Evolutionary conservation across 257 asterid species (phyloP).

Genomic region (Fraxinus pennsylvanica): DNA sequence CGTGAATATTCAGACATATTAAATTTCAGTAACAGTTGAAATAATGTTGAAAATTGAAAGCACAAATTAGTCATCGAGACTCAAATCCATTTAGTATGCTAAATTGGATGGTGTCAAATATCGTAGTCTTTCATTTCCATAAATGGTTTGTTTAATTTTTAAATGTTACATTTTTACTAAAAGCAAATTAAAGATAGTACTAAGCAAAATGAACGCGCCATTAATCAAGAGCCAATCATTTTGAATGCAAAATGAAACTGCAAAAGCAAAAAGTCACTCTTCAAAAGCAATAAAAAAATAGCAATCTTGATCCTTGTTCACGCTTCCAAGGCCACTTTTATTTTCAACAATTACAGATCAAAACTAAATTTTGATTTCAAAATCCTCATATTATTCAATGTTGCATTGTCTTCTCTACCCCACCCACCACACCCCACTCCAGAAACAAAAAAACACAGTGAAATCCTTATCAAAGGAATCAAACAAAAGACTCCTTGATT

Average conservation of each 20-base stretch:
- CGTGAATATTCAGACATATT: too few relatives aligned
- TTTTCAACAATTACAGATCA: conserved; percentile 30
- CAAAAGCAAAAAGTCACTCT: conserved; percentile 31
- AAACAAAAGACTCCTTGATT: conserved; percentile 31
- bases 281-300: conserved; percentile 4
- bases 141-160: not conserved
- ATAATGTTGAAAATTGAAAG: too few relatives aligned
- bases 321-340: conserved; percentile 29
- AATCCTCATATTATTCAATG: conserved; percentile 19
- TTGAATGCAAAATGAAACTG: conserved; percentile 24
- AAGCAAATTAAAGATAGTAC: not conserved
- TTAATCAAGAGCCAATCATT: conserved; percentile 35
- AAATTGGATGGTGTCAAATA: too few relatives aligned
- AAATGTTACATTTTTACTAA: not conserved
- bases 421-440: not conserved
- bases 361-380: conserved; percentile 29
- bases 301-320: conserved; percentile 26
- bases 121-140: not conserved
- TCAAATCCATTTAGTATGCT: too few relatives aligned
- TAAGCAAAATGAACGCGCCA: conserved; percentile 17
- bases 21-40: too few relatives aligned
- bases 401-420: conserved; percentile 28
- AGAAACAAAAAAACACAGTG: conserved; percentile 3
- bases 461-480: conserved; percentile 54
- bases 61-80: too few relatives aligned